These are phyloP conservation scores for Dentipellis sp. DNA, from an alignment of 768 basidiomycete species.

Conservation along the genomic window DNA sequence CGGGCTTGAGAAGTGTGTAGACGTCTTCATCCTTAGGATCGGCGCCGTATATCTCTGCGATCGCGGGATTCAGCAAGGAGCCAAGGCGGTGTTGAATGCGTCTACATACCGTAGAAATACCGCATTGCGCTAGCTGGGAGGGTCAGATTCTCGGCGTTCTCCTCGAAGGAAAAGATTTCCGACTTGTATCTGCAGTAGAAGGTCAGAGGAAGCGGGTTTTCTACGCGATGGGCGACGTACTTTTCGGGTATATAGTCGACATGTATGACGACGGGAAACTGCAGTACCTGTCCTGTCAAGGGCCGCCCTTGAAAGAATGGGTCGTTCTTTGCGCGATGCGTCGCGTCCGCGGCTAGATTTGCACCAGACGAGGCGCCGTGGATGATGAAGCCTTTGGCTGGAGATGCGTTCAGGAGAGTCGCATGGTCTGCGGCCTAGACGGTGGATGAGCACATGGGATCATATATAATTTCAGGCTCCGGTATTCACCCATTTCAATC, in stretches of 20 bases:
- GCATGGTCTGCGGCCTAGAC: neutral
- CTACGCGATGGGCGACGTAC: neutral
- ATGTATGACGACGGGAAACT: neutral
- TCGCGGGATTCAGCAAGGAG: neutral
- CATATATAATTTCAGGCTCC: neutral
- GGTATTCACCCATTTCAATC: slow-evolving; percentile 1
- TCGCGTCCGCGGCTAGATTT: neutral
- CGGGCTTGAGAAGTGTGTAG: neutral
- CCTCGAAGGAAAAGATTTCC: neutral
- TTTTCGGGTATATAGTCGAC: neutral
- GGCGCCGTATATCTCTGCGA: neutral
- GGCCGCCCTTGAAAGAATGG: neutral
- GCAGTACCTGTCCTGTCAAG: neutral
- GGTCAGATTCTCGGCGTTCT: neutral
- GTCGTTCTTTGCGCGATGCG: neutral
- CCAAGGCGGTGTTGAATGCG: neutral
- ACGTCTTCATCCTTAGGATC: neutral
- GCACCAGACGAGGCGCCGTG: neutral
- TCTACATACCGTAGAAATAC: neutral
- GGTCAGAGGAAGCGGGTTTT: neutral
- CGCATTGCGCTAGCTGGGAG: neutral
- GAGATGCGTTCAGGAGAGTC: neutral
- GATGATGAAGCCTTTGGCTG: neutral
- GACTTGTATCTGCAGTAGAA: neutral
- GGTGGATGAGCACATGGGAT: neutral